A percentile compares a stretch with the other conserved stretches of the same genome.
Conservation (phyloP, 441 rosid species). For the Adansonia rubrostipa region DNA sequence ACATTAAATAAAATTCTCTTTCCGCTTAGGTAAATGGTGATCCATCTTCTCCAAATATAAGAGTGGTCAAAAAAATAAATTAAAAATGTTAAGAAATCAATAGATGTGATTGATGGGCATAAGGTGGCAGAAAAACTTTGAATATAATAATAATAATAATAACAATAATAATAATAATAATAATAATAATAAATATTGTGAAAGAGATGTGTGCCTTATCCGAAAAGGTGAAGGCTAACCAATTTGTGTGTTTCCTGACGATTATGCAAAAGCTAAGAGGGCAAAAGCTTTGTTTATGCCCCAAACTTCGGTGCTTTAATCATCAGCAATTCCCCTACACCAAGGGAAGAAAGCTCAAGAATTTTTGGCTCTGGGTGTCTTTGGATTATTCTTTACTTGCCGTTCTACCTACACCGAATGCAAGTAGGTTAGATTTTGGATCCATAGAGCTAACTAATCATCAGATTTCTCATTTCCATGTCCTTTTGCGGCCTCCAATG, state of each 20-base stretch:
- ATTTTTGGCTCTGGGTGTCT: too few species aligned
- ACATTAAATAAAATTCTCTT: conserved; percentile 7
- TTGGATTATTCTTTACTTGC: too few species aligned
- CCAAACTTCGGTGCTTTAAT: neutral
- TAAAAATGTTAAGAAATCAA: neutral
- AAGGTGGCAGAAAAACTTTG: neutral
- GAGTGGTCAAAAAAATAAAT: neutral
- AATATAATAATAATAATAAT: neutral
- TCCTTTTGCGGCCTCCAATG: neutral
- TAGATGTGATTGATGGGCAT: conserved; percentile 21
- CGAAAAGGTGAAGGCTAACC: conserved; percentile 20
- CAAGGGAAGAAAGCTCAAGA: too few species aligned
- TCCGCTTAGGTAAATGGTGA: neutral
- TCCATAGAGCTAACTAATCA: too few species aligned
- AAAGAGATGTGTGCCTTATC: conserved; percentile 32
- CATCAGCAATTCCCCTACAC: neutral
- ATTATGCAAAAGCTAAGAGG: conserved; percentile 10
- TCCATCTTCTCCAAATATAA: neutral
- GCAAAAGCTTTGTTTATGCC: too few species aligned
- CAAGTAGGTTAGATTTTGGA: too few species aligned
- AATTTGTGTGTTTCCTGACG: conserved; percentile 14
- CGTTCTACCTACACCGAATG: too few species aligned
- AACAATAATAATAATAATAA: neutral
- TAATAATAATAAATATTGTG: neutral
- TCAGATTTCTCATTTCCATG: conserved; percentile 1